Conservation (phyloP, 2,329 filamentous ascomycete genomes). For the Phialophora chinensis region DNA sequence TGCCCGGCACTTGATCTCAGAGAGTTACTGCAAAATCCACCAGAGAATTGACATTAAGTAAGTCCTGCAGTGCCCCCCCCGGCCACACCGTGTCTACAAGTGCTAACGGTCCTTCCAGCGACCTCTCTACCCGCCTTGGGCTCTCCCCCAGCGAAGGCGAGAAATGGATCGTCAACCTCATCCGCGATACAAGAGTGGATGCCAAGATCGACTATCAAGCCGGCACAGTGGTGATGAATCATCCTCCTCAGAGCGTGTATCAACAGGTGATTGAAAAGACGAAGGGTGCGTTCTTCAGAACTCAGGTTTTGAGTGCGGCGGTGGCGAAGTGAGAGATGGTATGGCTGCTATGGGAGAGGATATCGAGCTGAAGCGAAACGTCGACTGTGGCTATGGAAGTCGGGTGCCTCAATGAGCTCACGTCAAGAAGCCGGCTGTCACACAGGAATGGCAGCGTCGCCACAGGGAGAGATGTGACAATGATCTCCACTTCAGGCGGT, state of each 20-base stretch:
- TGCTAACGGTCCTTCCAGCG: constrained; percentile 54
- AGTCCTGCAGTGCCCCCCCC: constrained; percentile 40
- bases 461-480: not conserved
- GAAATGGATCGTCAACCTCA: constrained; percentile 99
- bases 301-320: constrained; percentile 79
- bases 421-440: not conserved
- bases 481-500: not conserved
- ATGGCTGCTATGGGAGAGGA: not conserved
- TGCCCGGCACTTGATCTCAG: constrained; percentile 93
- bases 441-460: not conserved
- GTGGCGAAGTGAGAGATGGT: constrained; percentile 54
- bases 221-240: constrained; percentile 99
- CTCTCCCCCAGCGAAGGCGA: constrained; percentile 93
- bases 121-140: constrained; percentile 88
- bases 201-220: constrained; percentile 99
- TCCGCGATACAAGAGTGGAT: constrained; percentile 94
- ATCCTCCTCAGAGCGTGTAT: constrained; percentile 97
- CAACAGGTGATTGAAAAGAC: constrained; percentile 99
- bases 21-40: constrained; percentile 99
- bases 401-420: not conserved
- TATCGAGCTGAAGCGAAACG: constrained; percentile 1
- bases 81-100: not conserved
- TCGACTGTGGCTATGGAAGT: constrained; percentile 1
- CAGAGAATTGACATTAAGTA: constrained; percentile 95
- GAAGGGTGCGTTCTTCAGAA: constrained; percentile 98